Percentiles rank a stretch among this genome's conserved stretches.
Evolutionary conservation across 2,329 filamentous ascomycete species (phyloP).

Genomic region (Neocatenulostroma microsporum): DNA sequence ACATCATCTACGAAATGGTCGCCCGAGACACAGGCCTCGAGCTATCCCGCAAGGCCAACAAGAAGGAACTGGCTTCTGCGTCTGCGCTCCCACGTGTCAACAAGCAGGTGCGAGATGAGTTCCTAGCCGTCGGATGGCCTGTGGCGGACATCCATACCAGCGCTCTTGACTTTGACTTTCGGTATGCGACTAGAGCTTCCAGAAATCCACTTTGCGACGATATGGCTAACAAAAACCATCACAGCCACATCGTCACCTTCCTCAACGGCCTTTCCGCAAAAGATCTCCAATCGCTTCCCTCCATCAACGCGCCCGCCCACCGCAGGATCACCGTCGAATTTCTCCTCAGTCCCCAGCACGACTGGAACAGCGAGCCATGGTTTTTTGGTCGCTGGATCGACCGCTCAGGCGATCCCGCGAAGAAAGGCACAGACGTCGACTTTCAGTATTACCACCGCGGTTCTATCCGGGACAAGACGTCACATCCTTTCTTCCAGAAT

Average conservation of each 20-base stretch:
- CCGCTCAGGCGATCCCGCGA: background rate
- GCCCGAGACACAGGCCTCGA: conserved; percentile 1
- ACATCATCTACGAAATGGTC: conserved; percentile 1
- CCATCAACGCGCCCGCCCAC: background rate
- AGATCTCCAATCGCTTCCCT: background rate
- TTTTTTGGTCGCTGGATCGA: background rate
- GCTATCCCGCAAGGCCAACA: background rate
- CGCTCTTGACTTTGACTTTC: background rate
- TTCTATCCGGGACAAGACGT: too few species aligned
- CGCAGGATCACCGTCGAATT: background rate
- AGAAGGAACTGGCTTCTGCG: background rate
- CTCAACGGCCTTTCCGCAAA: background rate
- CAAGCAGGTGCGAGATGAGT: conserved; percentile 1
- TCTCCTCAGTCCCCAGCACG: too few species aligned
- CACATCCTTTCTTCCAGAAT: too few species aligned
- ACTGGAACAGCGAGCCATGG: background rate
- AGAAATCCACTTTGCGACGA: too few species aligned
- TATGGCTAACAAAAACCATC: too few species aligned
- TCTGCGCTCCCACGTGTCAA: background rate
- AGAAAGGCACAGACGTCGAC: background rate
- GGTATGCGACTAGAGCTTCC: too few species aligned
- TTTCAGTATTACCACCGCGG: too few species aligned
- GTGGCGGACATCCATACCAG: background rate
- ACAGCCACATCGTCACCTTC: conserved; percentile 4
- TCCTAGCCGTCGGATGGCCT: background rate